Percentiles rank a stretch among this genome's conserved stretches.
phyloP scores from a whole-genome alignment of 2,329 filamentous ascomycete species.

The Thelonectria discophora region DNA sequence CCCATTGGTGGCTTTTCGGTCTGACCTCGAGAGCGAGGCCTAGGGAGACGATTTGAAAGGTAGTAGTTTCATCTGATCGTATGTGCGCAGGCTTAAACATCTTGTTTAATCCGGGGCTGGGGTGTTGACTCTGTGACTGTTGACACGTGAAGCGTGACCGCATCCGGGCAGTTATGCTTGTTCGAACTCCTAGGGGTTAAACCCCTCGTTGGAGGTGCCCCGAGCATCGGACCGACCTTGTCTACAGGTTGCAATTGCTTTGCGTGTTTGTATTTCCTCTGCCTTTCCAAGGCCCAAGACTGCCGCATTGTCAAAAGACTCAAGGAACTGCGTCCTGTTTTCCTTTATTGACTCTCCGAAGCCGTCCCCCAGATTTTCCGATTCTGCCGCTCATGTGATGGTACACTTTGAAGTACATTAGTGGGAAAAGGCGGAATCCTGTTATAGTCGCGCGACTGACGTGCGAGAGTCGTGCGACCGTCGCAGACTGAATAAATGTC shows the following conservation, averaged over 20 bases:
- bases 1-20: not conserved
- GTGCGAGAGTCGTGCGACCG: too few species aligned
- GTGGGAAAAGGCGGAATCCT: too few species aligned
- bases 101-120: not conserved
- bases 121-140: not conserved
- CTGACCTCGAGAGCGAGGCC: too few species aligned
- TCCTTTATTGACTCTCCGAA: too few species aligned
- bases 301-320: too few species aligned
- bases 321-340: too few species aligned
- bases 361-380: too few species aligned
- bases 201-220: not conserved
- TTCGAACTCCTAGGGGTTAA: not conserved
- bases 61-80: not conserved
- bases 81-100: not conserved
- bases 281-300: too few species aligned
- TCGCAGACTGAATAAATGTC: too few species aligned
- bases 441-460: too few species aligned
- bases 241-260: not conserved
- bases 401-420: too few species aligned
- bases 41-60: not conserved
- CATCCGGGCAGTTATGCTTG: not conserved
- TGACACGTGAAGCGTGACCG: not conserved
- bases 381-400: too few species aligned
- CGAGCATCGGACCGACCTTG: not conserved
- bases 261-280: not conserved